Base-by-base conservation (phyloP, 306 rosid genomes). In the Adenanthera pavonina region DNA sequence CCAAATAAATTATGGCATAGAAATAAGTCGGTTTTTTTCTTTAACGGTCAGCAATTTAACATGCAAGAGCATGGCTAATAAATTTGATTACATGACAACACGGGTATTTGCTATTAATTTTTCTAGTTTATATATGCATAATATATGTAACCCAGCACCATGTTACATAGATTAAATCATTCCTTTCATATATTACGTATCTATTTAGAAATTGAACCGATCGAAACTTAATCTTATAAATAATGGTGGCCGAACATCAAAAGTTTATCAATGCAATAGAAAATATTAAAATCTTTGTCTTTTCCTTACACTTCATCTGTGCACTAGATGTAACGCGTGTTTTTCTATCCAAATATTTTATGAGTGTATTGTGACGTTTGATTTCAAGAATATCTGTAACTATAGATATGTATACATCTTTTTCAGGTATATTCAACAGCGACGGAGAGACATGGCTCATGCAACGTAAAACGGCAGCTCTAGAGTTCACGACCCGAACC, bases 401-500 rank as follows among this genome's bases (percentile, higher is more conserved):
- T 33, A 33, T 33, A 30, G 68, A 65, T 56, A 19, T 56, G 6
- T 8, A 15, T 67, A 8, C 19, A 8, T 57, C 0, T 68, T n/a
- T 19, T 69, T 43, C 10, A 69, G 74, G 74, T 46, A 69, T 69
- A 44, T 95, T 95, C 88, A 95, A 95, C 60, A 92, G 97, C 71
- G 99, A 95, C 54, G 97, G 99, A 0, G 97, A 93, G 48, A 90
- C 94, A 15, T 95, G 99, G 99, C 89, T 95, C 25, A 85, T 93
- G 44, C 99, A 95, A 59, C 89, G 99, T 7, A 95, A 95, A 78
- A 95, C 99, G n/a, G 99, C 99, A 1, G 99, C 99, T 19, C 74
- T 95, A 2, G 99, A 95, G 83, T 95, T 95, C 88, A 95, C 99
- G 2, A 91, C 97, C 0, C 82, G 97, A 60, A 95, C 99, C 9